These are phyloP conservation scores for Xylaria hypoxylon DNA, from an alignment of 2,329 filamentous ascomycete genomes.

Conservation along the genomic window DNA sequence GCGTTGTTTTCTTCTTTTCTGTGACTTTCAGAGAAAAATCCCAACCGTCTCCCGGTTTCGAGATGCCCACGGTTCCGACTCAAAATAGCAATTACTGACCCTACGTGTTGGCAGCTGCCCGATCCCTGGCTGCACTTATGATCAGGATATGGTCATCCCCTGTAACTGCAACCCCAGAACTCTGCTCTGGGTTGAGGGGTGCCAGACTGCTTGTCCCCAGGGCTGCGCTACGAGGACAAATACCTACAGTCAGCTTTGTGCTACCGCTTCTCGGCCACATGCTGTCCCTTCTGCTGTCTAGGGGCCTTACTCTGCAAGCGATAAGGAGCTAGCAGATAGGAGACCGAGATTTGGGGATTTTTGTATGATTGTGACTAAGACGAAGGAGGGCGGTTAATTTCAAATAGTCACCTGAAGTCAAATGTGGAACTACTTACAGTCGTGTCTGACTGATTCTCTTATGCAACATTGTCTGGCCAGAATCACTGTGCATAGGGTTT, in stretches of 20 bases:
- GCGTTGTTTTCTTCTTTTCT: too few species aligned
- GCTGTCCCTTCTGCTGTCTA: conserved; percentile 7
- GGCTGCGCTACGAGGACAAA: conserved; percentile 51
- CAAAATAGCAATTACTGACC: too few species aligned
- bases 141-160: conserved; percentile 49
- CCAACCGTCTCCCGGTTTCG: too few species aligned
- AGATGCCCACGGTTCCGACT: too few species aligned
- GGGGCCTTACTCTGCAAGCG: neutral
- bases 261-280: neutral
- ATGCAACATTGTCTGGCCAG: neutral
- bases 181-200: conserved; percentile 52
- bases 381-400: neutral
- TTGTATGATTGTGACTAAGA: conserved; percentile 5
- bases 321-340: neutral
- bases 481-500: too few species aligned
- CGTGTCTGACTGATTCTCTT: neutral
- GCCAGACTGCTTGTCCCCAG: conserved; percentile 50
- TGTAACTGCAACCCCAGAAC: conserved; percentile 53
- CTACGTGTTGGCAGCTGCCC: conserved; percentile 43
- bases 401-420: neutral
- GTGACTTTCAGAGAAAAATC: too few species aligned
- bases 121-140: conserved; percentile 51
- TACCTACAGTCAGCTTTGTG: conserved; percentile 48
- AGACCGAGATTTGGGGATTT: neutral
- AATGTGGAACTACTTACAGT: neutral